Conservation (phyloP, 2,329 filamentous ascomycete species). For the Trichoderma oligosporum region DNA sequence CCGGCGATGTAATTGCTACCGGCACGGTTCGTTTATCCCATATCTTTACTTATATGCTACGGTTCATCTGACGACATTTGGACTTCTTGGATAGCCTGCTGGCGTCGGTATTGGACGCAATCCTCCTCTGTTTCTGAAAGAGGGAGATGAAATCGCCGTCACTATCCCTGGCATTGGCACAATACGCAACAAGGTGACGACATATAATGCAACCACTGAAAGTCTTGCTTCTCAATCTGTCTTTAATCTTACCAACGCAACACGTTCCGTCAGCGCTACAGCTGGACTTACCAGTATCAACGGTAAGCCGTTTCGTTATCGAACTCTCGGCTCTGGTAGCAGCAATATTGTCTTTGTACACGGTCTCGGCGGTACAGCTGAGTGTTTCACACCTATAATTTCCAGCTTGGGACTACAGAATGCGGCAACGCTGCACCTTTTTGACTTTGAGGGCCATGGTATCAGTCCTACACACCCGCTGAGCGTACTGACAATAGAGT, state of each 20-base stretch:
- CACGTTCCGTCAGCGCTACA: conserved; percentile 2
- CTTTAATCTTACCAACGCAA: neutral
- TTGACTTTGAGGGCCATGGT: conserved; percentile 14
- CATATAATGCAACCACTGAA: neutral
- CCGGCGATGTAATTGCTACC: conserved; percentile 9
- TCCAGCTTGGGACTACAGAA: neutral
- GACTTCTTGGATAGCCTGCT: neutral
- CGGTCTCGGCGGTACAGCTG: neutral
- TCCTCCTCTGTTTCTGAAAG: neutral
- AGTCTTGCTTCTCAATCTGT: neutral
- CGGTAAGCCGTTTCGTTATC: conserved; percentile 1
- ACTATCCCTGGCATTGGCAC: conserved; percentile 4
- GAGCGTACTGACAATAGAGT: conserved; percentile 12
- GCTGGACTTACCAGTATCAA: neutral
- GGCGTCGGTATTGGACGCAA: conserved; percentile 7
- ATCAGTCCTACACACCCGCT: conserved; percentile 7
- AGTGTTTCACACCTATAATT: neutral
- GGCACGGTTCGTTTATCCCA: neutral
- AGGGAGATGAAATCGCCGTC: neutral
- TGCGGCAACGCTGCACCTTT: neutral
- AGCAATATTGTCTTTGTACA: neutral
- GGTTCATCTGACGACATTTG: neutral
- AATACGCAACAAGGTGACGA: neutral
- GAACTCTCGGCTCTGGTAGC: neutral
- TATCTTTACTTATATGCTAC: neutral